Conservation (phyloP, 805 yeast genomes). For the Wickerhamiella vanderwaltii region DNA sequence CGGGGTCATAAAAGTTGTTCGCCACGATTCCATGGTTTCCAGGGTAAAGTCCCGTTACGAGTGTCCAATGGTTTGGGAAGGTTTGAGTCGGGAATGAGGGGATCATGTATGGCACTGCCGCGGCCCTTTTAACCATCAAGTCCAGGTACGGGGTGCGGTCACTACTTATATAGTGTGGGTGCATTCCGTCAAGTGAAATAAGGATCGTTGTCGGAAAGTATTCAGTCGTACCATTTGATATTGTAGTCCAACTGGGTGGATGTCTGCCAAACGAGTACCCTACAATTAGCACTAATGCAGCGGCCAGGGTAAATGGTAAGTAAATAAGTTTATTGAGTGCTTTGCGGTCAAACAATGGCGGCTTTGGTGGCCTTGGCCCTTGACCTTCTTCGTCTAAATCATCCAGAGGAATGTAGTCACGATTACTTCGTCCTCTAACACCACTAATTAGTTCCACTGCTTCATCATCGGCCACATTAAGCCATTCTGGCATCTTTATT, state of each 20-base stretch:
- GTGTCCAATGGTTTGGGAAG: constrained; percentile 85
- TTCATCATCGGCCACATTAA: constrained; percentile 6
- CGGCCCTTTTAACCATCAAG: constrained; percentile 41
- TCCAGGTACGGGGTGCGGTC: constrained; percentile 61
- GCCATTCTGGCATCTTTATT: too few relatives aligned
- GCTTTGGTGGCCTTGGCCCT: neutral
- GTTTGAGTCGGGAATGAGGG: constrained; percentile 86
- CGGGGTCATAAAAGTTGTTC: constrained; percentile 63
- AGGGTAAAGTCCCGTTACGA: constrained; percentile 78
- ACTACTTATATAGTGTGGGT: constrained; percentile 69
- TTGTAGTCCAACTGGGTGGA: neutral
- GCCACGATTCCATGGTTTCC: constrained; percentile 79
- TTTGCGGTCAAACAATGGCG: neutral
- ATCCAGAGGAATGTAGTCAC: constrained; percentile 19
- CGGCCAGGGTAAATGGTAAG: constrained; percentile 9
- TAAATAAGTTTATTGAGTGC: constrained; percentile 3
- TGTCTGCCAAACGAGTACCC: constrained; percentile 8
- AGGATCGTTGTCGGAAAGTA: constrained; percentile 72
- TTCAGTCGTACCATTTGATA: constrained; percentile 50
- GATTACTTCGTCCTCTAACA: neutral
- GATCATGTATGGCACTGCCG: constrained; percentile 63
- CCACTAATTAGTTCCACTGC: constrained; percentile 6
- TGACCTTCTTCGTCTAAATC: constrained; percentile 19
- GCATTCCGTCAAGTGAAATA: constrained; percentile 79
- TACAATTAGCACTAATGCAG: constrained; percentile 11